Evolutionary conservation across 768 basidiomycete species (phyloP), one percentile per base, ranked within the genome.

Genomic region (Hebeloma cylindrosporum): DNA sequence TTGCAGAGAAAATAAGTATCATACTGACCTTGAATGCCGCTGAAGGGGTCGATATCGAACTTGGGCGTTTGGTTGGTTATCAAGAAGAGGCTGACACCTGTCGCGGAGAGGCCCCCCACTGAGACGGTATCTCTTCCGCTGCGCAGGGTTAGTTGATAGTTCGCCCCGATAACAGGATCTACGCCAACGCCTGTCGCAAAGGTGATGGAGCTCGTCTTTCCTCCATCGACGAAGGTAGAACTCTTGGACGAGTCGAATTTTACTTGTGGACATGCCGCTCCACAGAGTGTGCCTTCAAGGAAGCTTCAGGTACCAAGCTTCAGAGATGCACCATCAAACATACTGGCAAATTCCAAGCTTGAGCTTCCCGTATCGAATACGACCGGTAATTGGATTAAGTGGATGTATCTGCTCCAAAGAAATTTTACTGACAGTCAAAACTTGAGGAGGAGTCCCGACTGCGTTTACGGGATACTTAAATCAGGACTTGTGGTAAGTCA

Each of bases 321-420:
- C 11, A 14, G 8, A 13, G 9, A 29, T 20, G 14, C 18, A 40
- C n/a, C 25, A 27, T 7, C 37, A 30, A 25, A 57, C 73, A 43
- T 51, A 73, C 76, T 75, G 2, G 72, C 72, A 47, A 78, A 74
- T 61, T 76, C 75, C 9, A 77, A 65, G 8, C 67, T 66, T 6
- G 59, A 57, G 47, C 74, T 77, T 35, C 78, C 79, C 8, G 79
- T 81, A 52, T 81, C 80, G 60, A 81, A 81, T 9, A 81, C 75
- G 36, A 80, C 78, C 66, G 70, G 45, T 31, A 32, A 45, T 35
- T 33, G 50, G 25, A 49, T 43, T 16, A 51, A 37, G 36, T 45
- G 17, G 36, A 28, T 36, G 26, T 38, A 14, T 22, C 31, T 29
- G 32, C 20, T 11, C 36, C 41, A 14, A 27, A 17, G 10, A 32